Percentiles rank a stretch among this genome's conserved stretches.
phyloP scores from a whole-genome alignment of 345 rosid species.

The Jatropha curcas region DNA sequence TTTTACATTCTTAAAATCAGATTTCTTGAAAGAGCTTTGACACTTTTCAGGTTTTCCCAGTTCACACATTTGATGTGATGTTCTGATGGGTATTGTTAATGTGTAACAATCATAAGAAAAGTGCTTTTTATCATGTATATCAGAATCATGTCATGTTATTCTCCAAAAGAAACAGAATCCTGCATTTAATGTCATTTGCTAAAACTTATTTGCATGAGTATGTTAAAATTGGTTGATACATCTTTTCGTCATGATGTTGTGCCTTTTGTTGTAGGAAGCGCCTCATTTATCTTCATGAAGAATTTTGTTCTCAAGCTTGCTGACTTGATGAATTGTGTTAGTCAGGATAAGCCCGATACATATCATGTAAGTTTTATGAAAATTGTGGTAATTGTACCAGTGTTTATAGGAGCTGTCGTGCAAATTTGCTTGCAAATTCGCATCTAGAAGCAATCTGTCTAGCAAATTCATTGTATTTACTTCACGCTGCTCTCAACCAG shows the following conservation, averaged over 20 bases:
- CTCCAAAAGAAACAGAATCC: too few species aligned
- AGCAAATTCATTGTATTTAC: not conserved
- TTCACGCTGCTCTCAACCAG: too few species aligned
- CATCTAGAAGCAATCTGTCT: not conserved
- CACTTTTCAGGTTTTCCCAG: not conserved
- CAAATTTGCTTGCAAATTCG: not conserved
- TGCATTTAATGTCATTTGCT: not conserved
- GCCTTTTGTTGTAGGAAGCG: slow-evolving; percentile 48
- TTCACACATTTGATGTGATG: not conserved
- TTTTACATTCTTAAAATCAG: not conserved
- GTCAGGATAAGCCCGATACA: slow-evolving; percentile 33
- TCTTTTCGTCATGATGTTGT: slow-evolving; percentile 15
- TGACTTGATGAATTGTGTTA: slow-evolving; percentile 45
- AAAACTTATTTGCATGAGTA: not conserved
- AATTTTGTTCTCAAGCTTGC: slow-evolving; percentile 65
- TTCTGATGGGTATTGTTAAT: not conserved
- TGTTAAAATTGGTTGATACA: not conserved
- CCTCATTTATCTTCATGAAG: slow-evolving; percentile 58
- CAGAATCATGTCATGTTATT: not conserved
- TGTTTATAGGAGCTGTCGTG: not conserved
- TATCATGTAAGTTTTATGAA: slow-evolving; percentile 52
- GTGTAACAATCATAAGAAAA: not conserved
- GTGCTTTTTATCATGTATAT: not conserved
- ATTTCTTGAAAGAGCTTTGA: not conserved
- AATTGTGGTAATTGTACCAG: not conserved